Conservation (phyloP, 495 filamentous ascomycete genomes). For the Trichoderma orchidacearum region DNA sequence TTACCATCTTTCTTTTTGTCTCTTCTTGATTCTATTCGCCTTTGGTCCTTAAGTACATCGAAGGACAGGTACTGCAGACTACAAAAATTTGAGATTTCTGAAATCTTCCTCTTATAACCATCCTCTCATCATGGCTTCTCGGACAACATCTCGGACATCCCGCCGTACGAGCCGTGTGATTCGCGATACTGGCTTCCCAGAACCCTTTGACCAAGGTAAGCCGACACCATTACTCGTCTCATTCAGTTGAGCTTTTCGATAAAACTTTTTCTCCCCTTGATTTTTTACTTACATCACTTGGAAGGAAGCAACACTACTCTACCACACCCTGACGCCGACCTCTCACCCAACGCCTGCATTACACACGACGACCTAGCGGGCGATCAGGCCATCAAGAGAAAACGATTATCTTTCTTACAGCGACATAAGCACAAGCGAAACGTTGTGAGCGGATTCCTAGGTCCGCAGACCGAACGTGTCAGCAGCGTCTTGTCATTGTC, state of each 20-base stretch:
- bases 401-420: constrained; percentile 13
- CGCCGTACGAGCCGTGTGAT: constrained; percentile 8
- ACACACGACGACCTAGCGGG: constrained; percentile 16
- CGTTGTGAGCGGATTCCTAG: constrained; percentile 6
- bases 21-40: neutral
- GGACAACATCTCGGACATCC: neutral
- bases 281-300: neutral
- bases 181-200: constrained; percentile 22
- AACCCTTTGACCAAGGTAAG: constrained; percentile 16
- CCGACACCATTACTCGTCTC: neutral
- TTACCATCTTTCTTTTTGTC: neutral
- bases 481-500: neutral
- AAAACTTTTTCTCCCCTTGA: neutral
- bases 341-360: constrained; percentile 18
- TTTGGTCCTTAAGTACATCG: too few species aligned
- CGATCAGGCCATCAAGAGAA: constrained; percentile 8
- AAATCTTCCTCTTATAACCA: too few species aligned
- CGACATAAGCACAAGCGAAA: constrained; percentile 7
- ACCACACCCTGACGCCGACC: constrained; percentile 21
- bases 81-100: too few species aligned
- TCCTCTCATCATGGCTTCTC: neutral
- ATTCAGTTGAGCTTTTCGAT: neutral
- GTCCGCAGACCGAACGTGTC: neutral
- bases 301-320: constrained; percentile 19
- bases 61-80: too few species aligned